Conservation (phyloP, 2,329 filamentous ascomycete genomes). For the Exserohilum rostratum region DNA sequence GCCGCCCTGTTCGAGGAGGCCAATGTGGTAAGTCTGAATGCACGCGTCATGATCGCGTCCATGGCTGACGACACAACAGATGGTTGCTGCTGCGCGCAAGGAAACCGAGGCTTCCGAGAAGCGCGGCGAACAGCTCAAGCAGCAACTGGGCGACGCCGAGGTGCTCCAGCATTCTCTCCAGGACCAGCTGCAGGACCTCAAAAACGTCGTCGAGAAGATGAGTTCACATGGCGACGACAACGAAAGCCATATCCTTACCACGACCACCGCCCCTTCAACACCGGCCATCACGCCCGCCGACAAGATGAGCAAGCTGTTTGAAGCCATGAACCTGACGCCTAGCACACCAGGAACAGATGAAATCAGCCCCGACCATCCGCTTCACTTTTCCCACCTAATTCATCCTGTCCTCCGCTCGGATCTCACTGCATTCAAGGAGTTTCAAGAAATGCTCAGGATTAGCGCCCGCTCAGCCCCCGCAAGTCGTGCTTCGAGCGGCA, state of each 20-base stretch:
- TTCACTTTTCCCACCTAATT: conserved; percentile 81
- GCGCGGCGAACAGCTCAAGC: conserved; percentile 84
- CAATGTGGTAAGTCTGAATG: conserved; percentile 68
- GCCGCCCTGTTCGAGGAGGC: conserved; percentile 96
- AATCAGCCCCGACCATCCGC: conserved; percentile 65
- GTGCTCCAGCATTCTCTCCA: conserved; percentile 85
- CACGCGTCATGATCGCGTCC: neutral
- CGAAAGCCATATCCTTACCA: conserved; percentile 68
- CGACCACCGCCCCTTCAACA: conserved; percentile 74
- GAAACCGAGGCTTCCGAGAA: conserved; percentile 82
- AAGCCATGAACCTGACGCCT: conserved; percentile 62
- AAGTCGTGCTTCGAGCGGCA: conserved; percentile 75
- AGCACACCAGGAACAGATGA: conserved; percentile 58
- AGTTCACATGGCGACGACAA: conserved; percentile 73
- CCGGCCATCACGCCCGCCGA: conserved; percentile 68
- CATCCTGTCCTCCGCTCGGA: conserved; percentile 85
- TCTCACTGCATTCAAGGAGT: conserved; percentile 81
- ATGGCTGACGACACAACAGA: conserved; percentile 53
- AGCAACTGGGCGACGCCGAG: conserved; percentile 87
- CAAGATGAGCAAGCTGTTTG: conserved; percentile 65
- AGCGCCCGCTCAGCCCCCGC: conserved; percentile 63
- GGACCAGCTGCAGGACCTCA: conserved; percentile 89
- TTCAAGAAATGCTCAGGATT: conserved; percentile 74
- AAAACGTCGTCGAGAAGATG: conserved; percentile 90
- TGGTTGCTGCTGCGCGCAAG: conserved; percentile 88